These are phyloP conservation scores for Xylaria longipes DNA, from an alignment of 495 filamentous ascomycete genomes.

Conservation along the genomic window DNA sequence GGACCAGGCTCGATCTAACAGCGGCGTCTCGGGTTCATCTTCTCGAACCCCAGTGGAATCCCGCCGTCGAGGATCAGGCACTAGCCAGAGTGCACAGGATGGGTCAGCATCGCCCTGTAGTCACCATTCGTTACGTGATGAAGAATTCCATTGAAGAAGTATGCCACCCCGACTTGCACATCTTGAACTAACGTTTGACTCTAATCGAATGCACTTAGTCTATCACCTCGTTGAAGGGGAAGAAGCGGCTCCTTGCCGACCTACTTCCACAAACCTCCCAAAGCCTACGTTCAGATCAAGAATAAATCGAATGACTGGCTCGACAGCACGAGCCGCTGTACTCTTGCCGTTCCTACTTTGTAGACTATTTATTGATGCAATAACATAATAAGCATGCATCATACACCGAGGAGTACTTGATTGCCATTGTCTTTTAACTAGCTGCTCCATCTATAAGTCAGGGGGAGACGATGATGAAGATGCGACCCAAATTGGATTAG, in stretches of 20 bases:
- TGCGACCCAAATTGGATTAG: too few relatives aligned
- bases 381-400: too few relatives aligned
- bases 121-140: background rate
- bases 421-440: too few relatives aligned
- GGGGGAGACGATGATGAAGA: too few relatives aligned
- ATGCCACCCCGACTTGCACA: background rate
- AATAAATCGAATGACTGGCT: background rate
- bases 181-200: background rate
- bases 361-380: too few relatives aligned
- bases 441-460: too few relatives aligned
- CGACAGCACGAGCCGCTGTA: too few relatives aligned
- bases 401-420: too few relatives aligned
- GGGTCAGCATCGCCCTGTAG: conserved; percentile 49
- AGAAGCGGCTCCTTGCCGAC: background rate
- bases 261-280: background rate
- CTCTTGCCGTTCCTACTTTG: too few relatives aligned
- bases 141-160: conserved; percentile 3
- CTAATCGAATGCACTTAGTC: background rate
- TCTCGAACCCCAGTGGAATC: conserved; percentile 61
- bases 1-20: conserved; percentile 51
- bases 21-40: conserved; percentile 51
- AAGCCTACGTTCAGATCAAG: background rate
- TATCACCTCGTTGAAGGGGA: background rate
- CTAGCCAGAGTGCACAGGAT: conserved; percentile 50
- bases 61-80: conserved; percentile 58